Base-by-base conservation (phyloP, 176 grass and related monocot species). In the Eragrostis nindensis region DNA sequence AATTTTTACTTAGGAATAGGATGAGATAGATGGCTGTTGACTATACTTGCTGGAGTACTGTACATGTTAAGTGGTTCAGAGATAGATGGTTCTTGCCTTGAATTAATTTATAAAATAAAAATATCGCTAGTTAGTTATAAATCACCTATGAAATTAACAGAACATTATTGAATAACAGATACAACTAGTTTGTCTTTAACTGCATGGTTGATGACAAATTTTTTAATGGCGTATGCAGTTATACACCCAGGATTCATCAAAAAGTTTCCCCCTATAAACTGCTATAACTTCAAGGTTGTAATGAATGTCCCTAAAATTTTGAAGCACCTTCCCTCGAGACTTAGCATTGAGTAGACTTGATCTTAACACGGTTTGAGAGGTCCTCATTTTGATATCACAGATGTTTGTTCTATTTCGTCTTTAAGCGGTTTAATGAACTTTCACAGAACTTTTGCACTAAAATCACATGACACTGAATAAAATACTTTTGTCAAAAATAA, bases 221-320 rank as follows among this genome's bases (percentile, higher is more conserved):
- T 21, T 60, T 68, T 85, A 2, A 13, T 83, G 36, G 25, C 53
- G 55, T 24, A 18, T 87, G 73, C 84, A 99, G 96, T 66, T 99
- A 53, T 95, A 93, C 90, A 99, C 88, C 52, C 95, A 90, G 75
- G 92, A 99, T 93, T 99, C 96, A 73, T 95, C 96, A n/a, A 95
- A 87, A 93, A 92, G 80, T 41, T 57, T 39, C n/a, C 39, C 29
- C 42, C 59, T 63, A 30, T 63, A 63, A 53, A 66, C 26, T 78
- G 44, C 16, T 47, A 68, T 39, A 0, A 1, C 11, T 29, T 71
- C 22, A 42, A n/a, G 11, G 48, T 63, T 30, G n/a, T 44, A 10
- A 50, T 70, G 61, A n/a, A n/a, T n/a, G n/a, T n/a, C n/a, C n/a
- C n/a, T n/a, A n/a, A n/a, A n/a, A n/a, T n/a, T n/a, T n/a, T n/a